Conservation (phyloP, 129 eudicot genomes). For the Logfia minima region DNA sequence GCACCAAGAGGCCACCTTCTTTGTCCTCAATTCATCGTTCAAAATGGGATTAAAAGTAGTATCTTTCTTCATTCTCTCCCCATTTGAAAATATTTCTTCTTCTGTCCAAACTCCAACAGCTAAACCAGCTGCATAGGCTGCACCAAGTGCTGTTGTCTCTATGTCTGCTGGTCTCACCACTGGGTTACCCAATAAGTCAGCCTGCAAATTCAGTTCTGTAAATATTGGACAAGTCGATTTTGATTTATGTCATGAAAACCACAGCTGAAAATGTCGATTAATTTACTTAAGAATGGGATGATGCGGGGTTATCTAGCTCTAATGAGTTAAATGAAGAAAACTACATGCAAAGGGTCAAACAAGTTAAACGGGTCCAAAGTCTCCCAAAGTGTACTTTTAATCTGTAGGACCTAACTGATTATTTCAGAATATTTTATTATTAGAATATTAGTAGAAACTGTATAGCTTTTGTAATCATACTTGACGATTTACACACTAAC, state of each 20-base stretch:
- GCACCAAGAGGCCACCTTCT: constrained; percentile 93
- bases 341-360: too few relatives aligned
- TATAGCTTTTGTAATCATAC: not conserved
- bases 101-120: constrained; percentile 92
- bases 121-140: constrained; percentile 97
- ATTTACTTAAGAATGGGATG: not conserved
- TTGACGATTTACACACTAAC: not conserved
- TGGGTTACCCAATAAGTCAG: constrained; percentile 75
- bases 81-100: constrained; percentile 63
- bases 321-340: not conserved
- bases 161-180: constrained; percentile 91
- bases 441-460: too few relatives aligned
- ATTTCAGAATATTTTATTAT: too few relatives aligned
- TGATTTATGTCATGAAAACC: not conserved
- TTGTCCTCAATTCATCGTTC: constrained; percentile 63
- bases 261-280: not conserved
- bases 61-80: constrained; percentile 64
- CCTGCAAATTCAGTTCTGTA: constrained; percentile 44
- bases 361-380: not conserved
- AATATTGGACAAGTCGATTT: too few relatives aligned
- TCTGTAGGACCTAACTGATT: too few relatives aligned
- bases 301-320: not conserved
- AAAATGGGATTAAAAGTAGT: constrained; percentile 56
- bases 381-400: not conserved
- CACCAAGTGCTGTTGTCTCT: constrained; percentile 97